Conservation (phyloP, 192 early-diverging fungal genomes). For the Linnemannia schmuckeri region DNA sequence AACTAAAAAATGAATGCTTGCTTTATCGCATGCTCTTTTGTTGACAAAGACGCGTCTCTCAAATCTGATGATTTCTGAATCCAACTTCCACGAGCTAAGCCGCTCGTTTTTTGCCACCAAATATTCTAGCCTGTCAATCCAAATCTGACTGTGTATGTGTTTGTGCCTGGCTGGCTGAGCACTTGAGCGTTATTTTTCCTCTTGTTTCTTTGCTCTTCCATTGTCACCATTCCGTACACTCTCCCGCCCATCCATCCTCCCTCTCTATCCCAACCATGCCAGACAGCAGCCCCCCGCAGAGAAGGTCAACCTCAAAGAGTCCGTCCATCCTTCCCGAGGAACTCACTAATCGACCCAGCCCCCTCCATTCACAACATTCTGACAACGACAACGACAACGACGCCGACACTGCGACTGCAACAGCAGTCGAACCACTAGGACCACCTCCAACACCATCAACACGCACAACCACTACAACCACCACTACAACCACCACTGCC, state of each 20-base stretch:
- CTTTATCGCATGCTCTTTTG: background rate
- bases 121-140: background rate
- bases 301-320: constrained; percentile 29
- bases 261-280: background rate
- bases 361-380: constrained; percentile 1
- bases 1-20: too few species aligned
- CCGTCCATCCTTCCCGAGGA: constrained; percentile 28
- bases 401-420: background rate
- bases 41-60: background rate
- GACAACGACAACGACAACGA: background rate
- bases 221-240: background rate
- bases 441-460: background rate
- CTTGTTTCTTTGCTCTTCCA: background rate
- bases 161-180: background rate
- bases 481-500: background rate
- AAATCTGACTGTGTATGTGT: too few species aligned
- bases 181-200: background rate
- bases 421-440: background rate
- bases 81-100: background rate
- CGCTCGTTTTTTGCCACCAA: background rate
- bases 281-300: constrained; percentile 11
- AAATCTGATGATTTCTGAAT: too few species aligned
- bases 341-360: constrained; percentile 1
- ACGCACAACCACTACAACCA: background rate
- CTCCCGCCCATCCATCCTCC: background rate